phyloP scores from a whole-genome alignment of 2,329 filamentous ascomycete genomes.

The Pyrenochaeta sp. region DNA sequence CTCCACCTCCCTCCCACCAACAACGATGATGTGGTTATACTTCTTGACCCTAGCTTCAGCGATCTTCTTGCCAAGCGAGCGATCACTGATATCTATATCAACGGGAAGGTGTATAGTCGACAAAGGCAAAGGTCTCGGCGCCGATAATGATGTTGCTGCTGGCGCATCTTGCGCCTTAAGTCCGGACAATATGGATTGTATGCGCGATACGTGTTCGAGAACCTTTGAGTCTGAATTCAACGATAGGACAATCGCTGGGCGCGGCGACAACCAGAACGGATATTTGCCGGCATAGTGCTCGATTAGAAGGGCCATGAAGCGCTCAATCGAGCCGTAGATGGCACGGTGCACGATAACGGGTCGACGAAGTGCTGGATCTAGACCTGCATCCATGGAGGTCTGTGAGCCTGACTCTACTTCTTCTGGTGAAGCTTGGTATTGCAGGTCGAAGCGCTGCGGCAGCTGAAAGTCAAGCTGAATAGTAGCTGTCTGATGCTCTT shows the following conservation, averaged over 20 bases:
- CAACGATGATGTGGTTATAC: conserved; percentile 76
- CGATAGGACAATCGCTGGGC: conserved; percentile 77
- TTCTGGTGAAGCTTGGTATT: conserved; percentile 75
- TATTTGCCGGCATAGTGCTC: conserved; percentile 80
- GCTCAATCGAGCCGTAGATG: conserved; percentile 83
- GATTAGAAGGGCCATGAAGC: conserved; percentile 84
- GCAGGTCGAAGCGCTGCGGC: conserved; percentile 79
- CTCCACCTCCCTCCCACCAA: conserved; percentile 61
- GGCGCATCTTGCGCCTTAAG: conserved; percentile 25
- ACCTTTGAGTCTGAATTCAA: conserved; percentile 70
- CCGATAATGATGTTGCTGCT: conserved; percentile 5
- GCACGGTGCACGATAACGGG: conserved; percentile 88
- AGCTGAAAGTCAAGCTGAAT: conserved; percentile 92
- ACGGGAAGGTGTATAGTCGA: conserved; percentile 71
- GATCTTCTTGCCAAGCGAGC: conserved; percentile 73
- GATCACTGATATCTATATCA: conserved; percentile 72
- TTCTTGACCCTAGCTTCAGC: conserved; percentile 74
- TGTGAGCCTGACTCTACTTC: conserved; percentile 65
- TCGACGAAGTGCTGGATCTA: conserved; percentile 38
- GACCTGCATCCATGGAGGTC: conserved; percentile 52
- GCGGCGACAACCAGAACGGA: conserved; percentile 89
- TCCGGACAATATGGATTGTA: conserved; percentile 44
- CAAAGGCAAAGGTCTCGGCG: conserved; percentile 54
- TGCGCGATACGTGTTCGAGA: conserved; percentile 57
- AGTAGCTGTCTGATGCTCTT: conserved; percentile 88